Percentiles rank a stretch among this genome's conserved stretches.
Conservation (phyloP, 805 yeast genomes). For the Ogataea minuta region DNA sequence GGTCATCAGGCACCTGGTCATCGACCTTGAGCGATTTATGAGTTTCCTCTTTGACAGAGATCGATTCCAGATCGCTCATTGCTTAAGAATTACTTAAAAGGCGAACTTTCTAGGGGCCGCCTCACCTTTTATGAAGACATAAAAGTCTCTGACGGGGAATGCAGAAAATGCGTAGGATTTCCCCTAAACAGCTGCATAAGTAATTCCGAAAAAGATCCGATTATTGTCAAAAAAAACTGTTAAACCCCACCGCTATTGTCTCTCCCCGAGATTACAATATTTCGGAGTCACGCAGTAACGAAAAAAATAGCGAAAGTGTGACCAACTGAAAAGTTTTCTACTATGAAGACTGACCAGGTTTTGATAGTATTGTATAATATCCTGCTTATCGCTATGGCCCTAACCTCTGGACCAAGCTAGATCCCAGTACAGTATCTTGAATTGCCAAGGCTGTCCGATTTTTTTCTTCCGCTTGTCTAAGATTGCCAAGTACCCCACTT, state of each 20-base stretch:
- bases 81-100: neutral
- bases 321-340: conserved; percentile 4
- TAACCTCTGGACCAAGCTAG: neutral
- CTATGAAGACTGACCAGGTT: too few relatives aligned
- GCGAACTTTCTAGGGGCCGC: neutral
- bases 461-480: too few relatives aligned
- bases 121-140: neutral
- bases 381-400: too few relatives aligned
- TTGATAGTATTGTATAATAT: too few relatives aligned
- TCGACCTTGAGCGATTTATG: conserved; percentile 3
- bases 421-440: neutral
- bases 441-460: conserved; percentile 2
- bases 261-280: neutral
- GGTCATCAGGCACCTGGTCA: conserved; percentile 35
- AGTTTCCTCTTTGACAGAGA: conserved; percentile 12
- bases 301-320: conserved; percentile 2
- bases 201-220: neutral
- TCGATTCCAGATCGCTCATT: conserved; percentile 18
- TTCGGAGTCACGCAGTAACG: conserved; percentile 1
- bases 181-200: neutral
- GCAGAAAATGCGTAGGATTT: neutral
- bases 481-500: too few relatives aligned
- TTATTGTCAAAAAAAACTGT: neutral
- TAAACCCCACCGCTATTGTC: neutral
- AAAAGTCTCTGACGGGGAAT: neutral